Conservation (phyloP, 371 early-diverging fungal genomes). For the Capniomyces stellatus region DNA sequence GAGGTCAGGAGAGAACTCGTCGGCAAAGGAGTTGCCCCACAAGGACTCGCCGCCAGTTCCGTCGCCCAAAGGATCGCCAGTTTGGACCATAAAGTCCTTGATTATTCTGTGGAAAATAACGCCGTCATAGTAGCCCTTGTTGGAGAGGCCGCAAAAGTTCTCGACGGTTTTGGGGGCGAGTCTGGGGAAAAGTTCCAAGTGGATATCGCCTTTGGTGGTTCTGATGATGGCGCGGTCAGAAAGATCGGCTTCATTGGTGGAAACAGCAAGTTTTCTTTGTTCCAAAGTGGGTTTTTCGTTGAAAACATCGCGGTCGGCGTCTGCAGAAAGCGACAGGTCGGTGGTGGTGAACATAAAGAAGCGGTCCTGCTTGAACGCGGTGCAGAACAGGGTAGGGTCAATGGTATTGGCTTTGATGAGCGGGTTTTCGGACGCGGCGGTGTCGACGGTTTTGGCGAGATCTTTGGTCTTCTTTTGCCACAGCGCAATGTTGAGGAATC, state of each 20-base stretch:
- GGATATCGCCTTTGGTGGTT: constrained; percentile 85
- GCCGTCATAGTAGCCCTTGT: constrained; percentile 77
- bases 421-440: constrained; percentile 80
- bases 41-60: constrained; percentile 87
- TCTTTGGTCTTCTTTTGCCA: constrained; percentile 76
- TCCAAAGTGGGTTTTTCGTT: constrained; percentile 93
- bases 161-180: constrained; percentile 72
- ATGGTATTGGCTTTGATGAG: constrained; percentile 36
- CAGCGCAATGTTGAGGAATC: constrained; percentile 74
- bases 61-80: constrained; percentile 71
- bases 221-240: constrained; percentile 65
- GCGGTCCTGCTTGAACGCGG: constrained; percentile 76
- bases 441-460: constrained; percentile 52
- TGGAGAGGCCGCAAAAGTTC: constrained; percentile 84
- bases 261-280: constrained; percentile 56
- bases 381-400: constrained; percentile 79
- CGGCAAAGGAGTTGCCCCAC: constrained; percentile 72
- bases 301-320: constrained; percentile 66
- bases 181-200: constrained; percentile 59
- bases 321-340: constrained; percentile 1
- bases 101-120: constrained; percentile 81
- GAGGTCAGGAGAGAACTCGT: constrained; percentile 66
- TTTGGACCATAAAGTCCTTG: constrained; percentile 79
- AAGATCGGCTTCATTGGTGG: constrained; percentile 35
- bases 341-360: constrained; percentile 75